Conservation (phyloP, 192 early-diverging fungal genomes). For the Coemansia sp. region DNA sequence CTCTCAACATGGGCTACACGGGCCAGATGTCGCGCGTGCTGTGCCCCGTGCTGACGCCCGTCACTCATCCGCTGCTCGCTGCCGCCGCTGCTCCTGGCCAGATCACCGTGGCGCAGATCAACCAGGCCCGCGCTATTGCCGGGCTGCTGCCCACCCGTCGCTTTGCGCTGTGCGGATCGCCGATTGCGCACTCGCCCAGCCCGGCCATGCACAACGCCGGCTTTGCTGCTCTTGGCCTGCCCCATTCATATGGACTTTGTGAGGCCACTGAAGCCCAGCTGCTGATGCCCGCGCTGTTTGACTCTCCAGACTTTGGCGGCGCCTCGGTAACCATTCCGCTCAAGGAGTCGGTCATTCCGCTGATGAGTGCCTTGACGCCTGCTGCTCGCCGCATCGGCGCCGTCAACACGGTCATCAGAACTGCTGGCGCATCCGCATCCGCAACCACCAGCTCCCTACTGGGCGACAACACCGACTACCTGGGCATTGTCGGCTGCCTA, state of each 20-base stretch:
- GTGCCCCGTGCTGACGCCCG: conserved; percentile 89
- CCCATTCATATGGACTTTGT: conserved; percentile 70
- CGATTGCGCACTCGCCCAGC: conserved; percentile 85
- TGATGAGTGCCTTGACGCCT: conserved; percentile 67
- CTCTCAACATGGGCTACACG: conserved; percentile 85
- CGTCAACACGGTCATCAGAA: conserved; percentile 78
- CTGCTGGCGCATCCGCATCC: no score
- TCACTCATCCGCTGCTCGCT: conserved; percentile 81
- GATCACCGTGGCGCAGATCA: conserved; percentile 75
- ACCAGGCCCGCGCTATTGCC: conserved; percentile 60
- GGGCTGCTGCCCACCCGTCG: conserved; percentile 65
- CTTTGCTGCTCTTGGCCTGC: conserved; percentile 79
- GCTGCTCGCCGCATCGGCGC: conserved; percentile 87
- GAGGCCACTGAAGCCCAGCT: conserved; percentile 63
- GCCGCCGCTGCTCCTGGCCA: conserved; percentile 90
- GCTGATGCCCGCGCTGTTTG: conserved; percentile 51
- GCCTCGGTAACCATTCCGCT: conserved; percentile 94
- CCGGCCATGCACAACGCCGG: conserved; percentile 91
- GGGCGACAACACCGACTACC: conserved; percentile 96
- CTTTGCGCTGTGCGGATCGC: conserved; percentile 86
- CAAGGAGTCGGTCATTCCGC: conserved; percentile 79
- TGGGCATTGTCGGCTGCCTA: conserved; percentile 76
- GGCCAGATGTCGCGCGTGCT: conserved; percentile 90
- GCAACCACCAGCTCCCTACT: conserved; percentile 52
- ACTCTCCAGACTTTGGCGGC: conserved; percentile 72